Conservation (phyloP, 2,329 filamentous ascomycete species). For the Thermomyces lanuginosus region DNA sequence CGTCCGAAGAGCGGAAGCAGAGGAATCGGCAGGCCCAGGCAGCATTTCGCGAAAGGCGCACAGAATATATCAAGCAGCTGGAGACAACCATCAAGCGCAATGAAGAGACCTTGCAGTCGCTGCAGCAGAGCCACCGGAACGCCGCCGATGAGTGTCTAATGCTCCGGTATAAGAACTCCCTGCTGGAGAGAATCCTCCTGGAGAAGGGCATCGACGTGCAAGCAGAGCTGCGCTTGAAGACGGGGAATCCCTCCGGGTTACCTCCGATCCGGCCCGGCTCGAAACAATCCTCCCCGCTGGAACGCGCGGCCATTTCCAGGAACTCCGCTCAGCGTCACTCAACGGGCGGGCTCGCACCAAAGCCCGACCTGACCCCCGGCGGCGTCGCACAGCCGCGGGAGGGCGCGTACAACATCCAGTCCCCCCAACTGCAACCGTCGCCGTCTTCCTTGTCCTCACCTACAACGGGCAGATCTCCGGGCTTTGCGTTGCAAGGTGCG, state of each 20-base stretch:
- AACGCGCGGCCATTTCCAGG: constrained; percentile 64
- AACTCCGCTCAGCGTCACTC: constrained; percentile 56
- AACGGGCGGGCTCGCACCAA: constrained; percentile 54
- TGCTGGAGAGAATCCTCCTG: constrained; percentile 83
- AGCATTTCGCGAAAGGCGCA: constrained; percentile 87
- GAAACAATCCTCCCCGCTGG: constrained; percentile 59
- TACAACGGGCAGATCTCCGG: constrained; percentile 44
- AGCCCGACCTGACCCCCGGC: constrained; percentile 36
- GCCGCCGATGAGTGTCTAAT: constrained; percentile 95
- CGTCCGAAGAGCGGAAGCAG: constrained; percentile 95
- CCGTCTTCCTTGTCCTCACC: constrained; percentile 60
- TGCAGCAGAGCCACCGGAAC: constrained; percentile 85
- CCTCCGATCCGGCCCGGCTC: constrained; percentile 41
- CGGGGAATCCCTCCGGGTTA: constrained; percentile 59
- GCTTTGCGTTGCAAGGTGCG: constrained; percentile 42
- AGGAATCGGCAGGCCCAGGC: constrained; percentile 93
- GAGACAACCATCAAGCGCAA: constrained; percentile 95
- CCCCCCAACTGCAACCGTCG: constrained; percentile 64
- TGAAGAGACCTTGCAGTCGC: constrained; percentile 79
- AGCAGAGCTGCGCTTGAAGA: constrained; percentile 84
- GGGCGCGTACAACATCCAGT: constrained; percentile 30
- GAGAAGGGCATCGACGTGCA: constrained; percentile 99
- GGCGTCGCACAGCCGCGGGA: constrained; percentile 34
- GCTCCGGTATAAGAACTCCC: constrained; percentile 95
- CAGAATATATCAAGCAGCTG: constrained; percentile 98